Base-by-base conservation (phyloP, 768 basidiomycete species). In the Tephrocybe sp. region DNA sequence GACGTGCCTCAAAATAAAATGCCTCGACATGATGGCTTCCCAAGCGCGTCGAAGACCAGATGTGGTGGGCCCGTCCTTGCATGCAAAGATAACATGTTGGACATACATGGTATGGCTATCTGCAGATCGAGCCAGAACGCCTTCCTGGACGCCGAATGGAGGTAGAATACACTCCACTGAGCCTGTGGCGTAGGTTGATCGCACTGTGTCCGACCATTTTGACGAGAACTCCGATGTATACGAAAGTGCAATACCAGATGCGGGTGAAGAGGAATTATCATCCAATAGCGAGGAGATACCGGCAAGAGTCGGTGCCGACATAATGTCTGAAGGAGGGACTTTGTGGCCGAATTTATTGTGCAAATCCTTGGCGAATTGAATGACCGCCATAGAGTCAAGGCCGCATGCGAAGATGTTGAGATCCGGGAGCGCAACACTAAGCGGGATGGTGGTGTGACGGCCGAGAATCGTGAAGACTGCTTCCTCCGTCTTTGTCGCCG, bases 81-180 rank as follows among this genome's bases (percentile, higher is more conserved):
- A 58, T 12, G 58, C 54, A 49, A 76, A 50, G 3, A 77, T 51
- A 33, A 76, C 62, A 55, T 77, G 77, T 45, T 78, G 77, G 10
- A 78, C 73, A 56, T 75, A 78, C 47, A 75, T 65, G 1, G 66
- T 64, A 34, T 66, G 62, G 21, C 63, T 53, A n/a, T 67, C 65
- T 26, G 65, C 66, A 4, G 76, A 73, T 30, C 72, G 68, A 43
- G 72, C 69, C 44, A 79, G 58, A 15, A 79, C 71, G 18, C 77
- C 77, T 60, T 76, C 76, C 51, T 79, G 77, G 12, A 78, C 65
- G 17, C 76, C 65, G 46, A 77, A 75, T 24, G 77, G 65, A 17
- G 78, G 77, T 20, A 76, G 51, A 24, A 71, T 50, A 11, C 45
- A 43, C 39, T 68, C 64, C n/a, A 71, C 51, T 21, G 51, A 36